Conservation (phyloP, 2,329 filamentous ascomycete species). For the Botryotinia calthae region DNA sequence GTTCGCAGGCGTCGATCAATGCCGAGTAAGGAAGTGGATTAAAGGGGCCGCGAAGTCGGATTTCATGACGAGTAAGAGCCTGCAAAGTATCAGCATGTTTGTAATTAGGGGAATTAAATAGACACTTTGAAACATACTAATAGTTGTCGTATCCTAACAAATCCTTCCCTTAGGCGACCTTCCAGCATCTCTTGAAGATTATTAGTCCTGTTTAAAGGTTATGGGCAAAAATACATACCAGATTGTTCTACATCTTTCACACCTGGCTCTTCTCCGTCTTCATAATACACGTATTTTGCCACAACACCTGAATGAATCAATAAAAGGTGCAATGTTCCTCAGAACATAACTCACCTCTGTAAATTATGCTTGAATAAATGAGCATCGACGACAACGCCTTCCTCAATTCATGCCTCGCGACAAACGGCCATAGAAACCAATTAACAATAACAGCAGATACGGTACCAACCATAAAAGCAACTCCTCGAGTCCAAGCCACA, state of each 20-base stretch:
- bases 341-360: slow-evolving; percentile 40
- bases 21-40: slow-evolving; percentile 55
- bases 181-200: slow-evolving; percentile 52
- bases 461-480: slow-evolving; percentile 53
- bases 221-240: slow-evolving; percentile 21
- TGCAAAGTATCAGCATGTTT: slow-evolving; percentile 15
- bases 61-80: slow-evolving; percentile 57
- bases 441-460: slow-evolving; percentile 54
- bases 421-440: slow-evolving; percentile 61
- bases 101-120: not conserved
- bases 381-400: slow-evolving; percentile 56
- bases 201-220: slow-evolving; percentile 20
- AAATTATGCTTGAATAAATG: slow-evolving; percentile 57
- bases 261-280: slow-evolving; percentile 51
- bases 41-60: slow-evolving; percentile 56
- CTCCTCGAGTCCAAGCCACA: slow-evolving; percentile 48
- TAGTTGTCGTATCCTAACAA: slow-evolving; percentile 56
- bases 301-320: slow-evolving; percentile 41
- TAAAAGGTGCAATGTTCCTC: not conserved
- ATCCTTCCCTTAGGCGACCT: slow-evolving; percentile 58
- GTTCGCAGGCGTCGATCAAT: slow-evolving; percentile 54
- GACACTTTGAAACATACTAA: slow-evolving; percentile 36
- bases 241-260: slow-evolving; percentile 51
- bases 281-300: slow-evolving; percentile 58
- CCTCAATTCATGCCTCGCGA: slow-evolving; percentile 57